Base-by-base conservation (phyloP, 192 early-diverging fungal species). In the Coemansia sp. region DNA sequence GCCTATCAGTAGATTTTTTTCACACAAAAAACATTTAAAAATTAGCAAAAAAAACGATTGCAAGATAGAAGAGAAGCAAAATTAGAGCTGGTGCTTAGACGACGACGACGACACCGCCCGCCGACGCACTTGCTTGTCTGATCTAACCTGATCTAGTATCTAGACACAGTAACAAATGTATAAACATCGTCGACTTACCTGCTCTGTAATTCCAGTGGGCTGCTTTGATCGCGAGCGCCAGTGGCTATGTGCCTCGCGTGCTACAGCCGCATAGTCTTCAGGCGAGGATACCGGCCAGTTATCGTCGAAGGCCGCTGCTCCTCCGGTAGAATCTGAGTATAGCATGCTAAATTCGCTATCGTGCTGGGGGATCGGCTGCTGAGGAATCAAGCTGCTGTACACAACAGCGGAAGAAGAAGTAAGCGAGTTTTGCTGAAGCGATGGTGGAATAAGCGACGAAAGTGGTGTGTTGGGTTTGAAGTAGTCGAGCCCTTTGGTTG, bases 201-300 rank as follows among this genome's bases (percentile, higher is more conserved):
- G 77, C 57, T 74, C 65, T 11, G 68, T 34, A 32, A 64, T 58
- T 5, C 48, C 38, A 3, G 54, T 42, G 14, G 72, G 63, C 48
- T 68, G 69, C 58, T 80, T 80, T 51, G 48, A 33, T 33, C 77
- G 72, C n/a, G 72, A 51, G 11, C 65, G 68, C 77, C 77, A 80
- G 20, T 80, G 63, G 30, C 52, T 51, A 30, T 60, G 59, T 45
- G 77, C 77, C n/a, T 75, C 77, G 33, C 42, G 59, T 8, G 45
- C 56, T 22, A 71, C 59, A 0, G 64, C 56, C 2, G 58, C 40
- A 32, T 80, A 80, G 30, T 80, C 77, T 8, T 68, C 62, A n/a
- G 60, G 36, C 1, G 64, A 49, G 4, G 61, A 57, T 10, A 80
- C 30, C 2, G 62, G 68, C 61, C 49, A 49, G 48, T 28, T 59